A percentile compares a stretch with the other conserved stretches of the same genome.
Evolutionary conservation across 371 early-diverging fungal genomes (phyloP).

Genomic region (Fennellomyces sp.): DNA sequence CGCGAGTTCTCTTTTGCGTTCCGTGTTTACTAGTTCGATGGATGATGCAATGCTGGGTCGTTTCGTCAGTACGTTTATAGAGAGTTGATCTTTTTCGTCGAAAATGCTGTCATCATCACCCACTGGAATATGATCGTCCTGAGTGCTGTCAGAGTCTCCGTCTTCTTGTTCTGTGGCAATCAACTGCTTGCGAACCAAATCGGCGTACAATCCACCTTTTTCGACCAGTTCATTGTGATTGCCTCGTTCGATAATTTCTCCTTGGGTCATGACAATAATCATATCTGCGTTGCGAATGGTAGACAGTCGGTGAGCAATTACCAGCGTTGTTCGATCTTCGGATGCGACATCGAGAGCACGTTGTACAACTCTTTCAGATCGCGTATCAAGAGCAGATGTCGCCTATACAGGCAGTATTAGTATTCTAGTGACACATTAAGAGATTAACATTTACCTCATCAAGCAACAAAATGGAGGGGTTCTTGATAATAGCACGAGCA

Average conservation of each 20-base stretch:
- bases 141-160: not conserved
- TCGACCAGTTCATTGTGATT: slow-evolving; percentile 66
- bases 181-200: slow-evolving; percentile 59
- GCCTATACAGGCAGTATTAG: slow-evolving; percentile 46
- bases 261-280: slow-evolving; percentile 81
- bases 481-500: slow-evolving; percentile 49
- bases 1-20: slow-evolving; percentile 28
- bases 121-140: not conserved
- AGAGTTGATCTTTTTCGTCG: not conserved
- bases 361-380: slow-evolving; percentile 82
- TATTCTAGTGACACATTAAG: too few species aligned
- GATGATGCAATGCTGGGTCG: not conserved
- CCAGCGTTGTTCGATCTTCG: slow-evolving; percentile 83
- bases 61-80: not conserved
- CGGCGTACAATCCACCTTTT: slow-evolving; percentile 53
- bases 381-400: slow-evolving; percentile 77
- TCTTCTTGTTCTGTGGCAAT: slow-evolving; percentile 20
- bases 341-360: slow-evolving; percentile 77
- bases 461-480: slow-evolving; percentile 43
- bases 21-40: not conserved
- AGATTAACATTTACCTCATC: slow-evolving; percentile 51
- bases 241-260: slow-evolving; percentile 74
- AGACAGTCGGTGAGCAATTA: slow-evolving; percentile 90
- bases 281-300: slow-evolving; percentile 81
- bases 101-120: not conserved